Evolutionary conservation across 1,139 yeast genomes (phyloP), one percentile per base, ranked within the genome.

Genomic region (Pneumocystis wakefieldiae): DNA sequence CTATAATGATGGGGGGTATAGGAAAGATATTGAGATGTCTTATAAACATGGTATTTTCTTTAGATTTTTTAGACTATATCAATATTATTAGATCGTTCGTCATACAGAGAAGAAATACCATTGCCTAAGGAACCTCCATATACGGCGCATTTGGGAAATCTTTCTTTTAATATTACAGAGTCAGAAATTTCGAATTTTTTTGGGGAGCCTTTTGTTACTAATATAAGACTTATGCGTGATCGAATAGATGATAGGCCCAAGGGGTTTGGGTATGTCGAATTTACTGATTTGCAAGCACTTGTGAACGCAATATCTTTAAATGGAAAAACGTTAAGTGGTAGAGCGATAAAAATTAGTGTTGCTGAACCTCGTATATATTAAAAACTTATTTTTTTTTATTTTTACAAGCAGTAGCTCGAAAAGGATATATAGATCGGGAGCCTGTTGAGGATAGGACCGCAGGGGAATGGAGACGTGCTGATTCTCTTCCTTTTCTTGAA

Each of bases 121-220:
- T 80, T 94, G 67, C 99, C 99, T 61, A 95, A 90, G 71, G 80
- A 78, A 64, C 91, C 97, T 38, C 99, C 99, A 64, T 94, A 76
- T 79, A 86, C 88, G 71, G 97, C 96, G 28, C 83, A 90, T 75
- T 80, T 92, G 69, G 83, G 84, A 72, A 90, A 91, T 76, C 81
- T 94, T 73, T 90, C 96, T 66, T 87, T 89, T 85, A 92, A 87
- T 68, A 81, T 83, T 60, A 76, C 79, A 64, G 96, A 91, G 73
- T 83, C 78, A 48, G 82, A 79, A 59, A 79, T 92, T 66, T 77
- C 76, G 63, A 82, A 82, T 60, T 86, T 87, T 77, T 83, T 91
- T 67, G 76, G 86, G 75, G 81, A 81, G 62, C 79, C 80, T 59
- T 42, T 58, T 17, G 65, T 65, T 60, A 78, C 78, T 61, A 83